phyloP scores from a whole-genome alignment of 2,329 filamentous ascomycete genomes.

The Aspergillus pseudoviridinutans region DNA sequence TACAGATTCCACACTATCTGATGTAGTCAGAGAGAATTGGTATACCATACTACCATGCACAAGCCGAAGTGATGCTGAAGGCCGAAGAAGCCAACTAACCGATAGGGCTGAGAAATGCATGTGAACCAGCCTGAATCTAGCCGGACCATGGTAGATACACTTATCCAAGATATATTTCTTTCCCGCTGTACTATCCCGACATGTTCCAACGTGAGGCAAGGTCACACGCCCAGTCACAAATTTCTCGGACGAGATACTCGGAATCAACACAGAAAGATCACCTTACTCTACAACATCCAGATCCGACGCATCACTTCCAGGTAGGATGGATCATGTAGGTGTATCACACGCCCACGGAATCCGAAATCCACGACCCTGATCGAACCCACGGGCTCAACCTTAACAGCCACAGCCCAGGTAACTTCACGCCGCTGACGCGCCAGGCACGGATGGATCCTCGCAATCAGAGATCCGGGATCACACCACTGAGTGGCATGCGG shows the following conservation, averaged over 20 bases:
- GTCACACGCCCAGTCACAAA: not conserved
- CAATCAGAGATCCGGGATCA: slow-evolving; percentile 12
- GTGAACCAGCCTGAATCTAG: not conserved
- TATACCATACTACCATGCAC: too few species aligned
- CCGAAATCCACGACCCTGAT: too few species aligned
- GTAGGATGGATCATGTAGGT: not conserved
- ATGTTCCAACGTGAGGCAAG: not conserved
- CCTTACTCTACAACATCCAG: not conserved
- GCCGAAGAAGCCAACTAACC: not conserved
- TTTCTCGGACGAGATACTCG: slow-evolving; percentile 1
- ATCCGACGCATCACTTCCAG: not conserved
- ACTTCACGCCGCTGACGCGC: not conserved
- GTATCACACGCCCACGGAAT: not conserved
- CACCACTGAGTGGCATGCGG: slow-evolving; percentile 13
- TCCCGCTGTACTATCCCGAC: not conserved
- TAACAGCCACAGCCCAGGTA: not conserved
- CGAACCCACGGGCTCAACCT: not conserved
- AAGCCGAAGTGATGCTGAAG: not conserved
- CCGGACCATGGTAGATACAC: not conserved
- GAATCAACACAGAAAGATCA: not conserved
- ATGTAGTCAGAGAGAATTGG: too few species aligned
- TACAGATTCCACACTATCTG: too few species aligned
- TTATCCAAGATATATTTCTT: not conserved
- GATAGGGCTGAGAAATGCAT: not conserved
- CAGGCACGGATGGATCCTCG: not conserved